Base-by-base conservation (phyloP, 2,329 filamentous ascomycete species). In the Paecilomyces sp. region DNA sequence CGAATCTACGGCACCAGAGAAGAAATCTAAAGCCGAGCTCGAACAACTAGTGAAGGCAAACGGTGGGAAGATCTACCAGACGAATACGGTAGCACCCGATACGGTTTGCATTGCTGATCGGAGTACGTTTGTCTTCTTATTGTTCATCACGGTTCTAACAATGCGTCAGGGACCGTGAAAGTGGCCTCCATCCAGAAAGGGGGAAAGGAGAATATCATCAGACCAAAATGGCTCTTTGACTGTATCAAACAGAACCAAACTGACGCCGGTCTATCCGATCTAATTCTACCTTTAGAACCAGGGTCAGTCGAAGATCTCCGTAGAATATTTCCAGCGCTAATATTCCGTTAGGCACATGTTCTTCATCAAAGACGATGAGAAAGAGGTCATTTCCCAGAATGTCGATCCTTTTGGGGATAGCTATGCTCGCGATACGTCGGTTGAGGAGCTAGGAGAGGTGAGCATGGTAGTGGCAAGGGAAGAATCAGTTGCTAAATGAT, bases 361-460 rank as follows among this genome's bases (percentile, higher is more conserved):
- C 62, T 85, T 88, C 67, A 85, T 85, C 0, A 84, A 82, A 0
- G 82, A 86, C 3, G 80, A 79, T 1, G 79, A 86, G 58, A 74
- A 77, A 50, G 77, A 78, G 6, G 77, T 80, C 7, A 84, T 88
- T 9, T 79, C 83, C 41, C 75, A 77, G 2, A 90, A 88, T 63
- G 81, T 88, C 1, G 94, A 99, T 71, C 77, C 81, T 57, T 94
- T 85, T 66, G 89, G 89, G 0, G 94, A 99, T 71, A 92, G 91
- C 68, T 97, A 90, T 73, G 83, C 86, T 0, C 81, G 92, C 3
- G 86, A 96, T 66, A 77, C 88, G 8, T 81, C 79, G 0, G 66
- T 83, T 0, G 81, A 85, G 1, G 89, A 93, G 67, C 80, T 96
- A 55, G 78, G 73, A 58, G 73, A 63, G 56, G 70, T 76, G 68